A percentile compares a stretch with the other conserved stretches of the same genome.
phyloP scores from a whole-genome alignment of 208 protist species.

The Phytomonas serpens region DNA sequence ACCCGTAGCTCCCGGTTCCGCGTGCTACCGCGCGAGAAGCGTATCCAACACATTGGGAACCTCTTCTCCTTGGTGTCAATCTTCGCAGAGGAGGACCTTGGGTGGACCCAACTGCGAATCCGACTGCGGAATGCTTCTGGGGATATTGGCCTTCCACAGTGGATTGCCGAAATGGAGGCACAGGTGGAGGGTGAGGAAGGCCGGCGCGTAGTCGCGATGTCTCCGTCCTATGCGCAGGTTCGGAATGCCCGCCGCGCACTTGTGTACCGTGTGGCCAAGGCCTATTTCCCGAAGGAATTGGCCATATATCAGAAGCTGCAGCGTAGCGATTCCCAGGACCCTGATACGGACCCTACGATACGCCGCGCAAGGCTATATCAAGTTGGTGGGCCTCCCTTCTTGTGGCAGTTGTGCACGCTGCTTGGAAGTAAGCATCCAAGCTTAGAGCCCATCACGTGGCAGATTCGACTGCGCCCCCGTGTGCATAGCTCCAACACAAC shows the following conservation, averaged over 20 bases:
- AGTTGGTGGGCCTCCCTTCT: conserved; percentile 30
- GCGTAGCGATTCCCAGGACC: conserved; percentile 52
- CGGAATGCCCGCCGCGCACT: conserved; percentile 53
- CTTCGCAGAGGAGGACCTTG: conserved; percentile 82
- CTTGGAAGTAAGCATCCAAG: conserved; percentile 41
- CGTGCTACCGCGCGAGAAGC: conserved; percentile 80
- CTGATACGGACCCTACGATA: conserved; percentile 16
- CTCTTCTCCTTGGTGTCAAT: conserved; percentile 56
- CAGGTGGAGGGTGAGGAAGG: conserved; percentile 58
- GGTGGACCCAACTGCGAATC: conserved; percentile 74
- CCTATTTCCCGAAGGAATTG: conserved; percentile 79
- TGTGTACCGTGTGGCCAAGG: conserved; percentile 54
- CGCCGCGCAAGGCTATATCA: conserved; percentile 37
- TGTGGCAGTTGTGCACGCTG: conserved; percentile 52
- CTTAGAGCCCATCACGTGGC: conserved; percentile 58
- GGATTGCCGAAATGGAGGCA: conserved; percentile 85
- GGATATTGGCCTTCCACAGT: conserved; percentile 68
- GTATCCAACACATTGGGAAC: conserved; percentile 61
- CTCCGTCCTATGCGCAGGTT: conserved; percentile 51
- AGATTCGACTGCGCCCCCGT: conserved; percentile 17
- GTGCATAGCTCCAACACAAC: not conserved
- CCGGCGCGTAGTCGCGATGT: conserved; percentile 67
- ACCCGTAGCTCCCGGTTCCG: conserved; percentile 51
- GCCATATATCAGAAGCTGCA: conserved; percentile 41
- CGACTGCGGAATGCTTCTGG: conserved; percentile 64